Percentiles rank a stretch among this genome's conserved stretches.
Conservation (phyloP, 768 basidiomycete genomes). For the Wakefieldia striispora region DNA sequence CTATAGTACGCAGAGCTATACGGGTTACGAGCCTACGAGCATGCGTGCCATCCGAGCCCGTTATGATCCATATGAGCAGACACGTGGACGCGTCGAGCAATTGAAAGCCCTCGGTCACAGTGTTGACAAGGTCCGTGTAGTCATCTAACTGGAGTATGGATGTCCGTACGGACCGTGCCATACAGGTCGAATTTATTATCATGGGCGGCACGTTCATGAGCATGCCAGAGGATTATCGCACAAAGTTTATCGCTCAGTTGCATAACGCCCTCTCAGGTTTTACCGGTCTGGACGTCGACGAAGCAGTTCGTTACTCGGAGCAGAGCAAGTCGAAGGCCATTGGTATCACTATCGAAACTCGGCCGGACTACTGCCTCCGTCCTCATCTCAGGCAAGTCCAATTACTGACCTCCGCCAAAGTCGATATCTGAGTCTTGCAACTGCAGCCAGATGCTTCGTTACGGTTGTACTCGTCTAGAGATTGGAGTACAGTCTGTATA, state of each 20-base stretch:
- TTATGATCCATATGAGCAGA: conserved; percentile 97
- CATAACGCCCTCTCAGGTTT: conserved; percentile 97
- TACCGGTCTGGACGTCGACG: conserved; percentile 90
- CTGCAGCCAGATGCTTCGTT: conserved; percentile 94
- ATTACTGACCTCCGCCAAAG: not conserved
- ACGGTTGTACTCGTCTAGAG: conserved; percentile 97
- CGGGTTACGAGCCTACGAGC: conserved; percentile 94
- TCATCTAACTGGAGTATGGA: conserved; percentile 1
- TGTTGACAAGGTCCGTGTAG: conserved; percentile 82
- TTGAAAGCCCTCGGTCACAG: conserved; percentile 93
- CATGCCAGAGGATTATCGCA: conserved; percentile 95
- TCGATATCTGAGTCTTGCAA: not conserved
- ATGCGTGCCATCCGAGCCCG: conserved; percentile 98
- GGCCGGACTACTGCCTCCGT: conserved; percentile 96
- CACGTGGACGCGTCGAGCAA: conserved; percentile 92
- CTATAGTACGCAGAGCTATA: conserved; percentile 96
- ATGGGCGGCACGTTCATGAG: conserved; percentile 99
- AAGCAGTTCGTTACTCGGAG: conserved; percentile 96
- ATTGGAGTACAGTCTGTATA: conserved; percentile 99
- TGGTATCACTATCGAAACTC: conserved; percentile 97
- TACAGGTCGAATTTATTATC: conserved; percentile 83
- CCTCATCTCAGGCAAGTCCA: conserved; percentile 80
- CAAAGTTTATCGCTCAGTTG: conserved; percentile 90
- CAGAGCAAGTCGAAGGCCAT: conserved; percentile 98
- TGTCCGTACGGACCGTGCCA: not conserved